Conservation (phyloP, 768 basidiomycete genomes). For the Collybia mongolica region DNA sequence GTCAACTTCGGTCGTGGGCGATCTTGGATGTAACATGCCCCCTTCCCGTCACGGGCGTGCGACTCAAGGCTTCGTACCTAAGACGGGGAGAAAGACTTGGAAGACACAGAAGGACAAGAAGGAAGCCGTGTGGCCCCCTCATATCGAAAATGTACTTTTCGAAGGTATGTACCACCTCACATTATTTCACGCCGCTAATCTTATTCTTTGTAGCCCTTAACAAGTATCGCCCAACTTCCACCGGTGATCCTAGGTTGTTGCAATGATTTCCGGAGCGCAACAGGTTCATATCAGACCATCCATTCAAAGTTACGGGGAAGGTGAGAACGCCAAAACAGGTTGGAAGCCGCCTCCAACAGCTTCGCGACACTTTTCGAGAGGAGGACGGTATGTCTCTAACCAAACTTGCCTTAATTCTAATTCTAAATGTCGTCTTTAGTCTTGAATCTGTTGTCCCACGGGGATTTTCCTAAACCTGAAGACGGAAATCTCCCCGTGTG, state of each 20-base stretch:
- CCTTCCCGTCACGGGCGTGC: conserved; percentile 7
- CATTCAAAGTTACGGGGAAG: conserved; percentile 52
- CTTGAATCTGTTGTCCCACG: conserved; percentile 19
- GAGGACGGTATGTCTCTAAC: conserved; percentile 38
- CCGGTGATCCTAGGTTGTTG: conserved; percentile 49
- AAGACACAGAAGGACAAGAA: conserved; percentile 49
- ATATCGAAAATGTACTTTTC: conserved; percentile 58
- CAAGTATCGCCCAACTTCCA: conserved; percentile 53
- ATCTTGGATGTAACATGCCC: conserved; percentile 14
- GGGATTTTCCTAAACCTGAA: conserved; percentile 10
- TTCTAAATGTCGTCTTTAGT: conserved; percentile 12
- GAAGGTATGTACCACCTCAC: conserved; percentile 41
- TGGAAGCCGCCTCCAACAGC: conserved; percentile 66
- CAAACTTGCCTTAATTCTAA: not conserved
- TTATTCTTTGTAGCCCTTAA: conserved; percentile 40
- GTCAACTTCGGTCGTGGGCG: conserved; percentile 17
- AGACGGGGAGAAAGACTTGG: conserved; percentile 52
- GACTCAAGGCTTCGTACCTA: conserved; percentile 28
- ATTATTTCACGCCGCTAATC: not conserved
- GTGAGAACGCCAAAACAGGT: conserved; percentile 67
- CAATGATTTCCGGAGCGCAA: conserved; percentile 68
- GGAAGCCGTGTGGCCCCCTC: conserved; percentile 64
- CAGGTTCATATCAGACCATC: conserved; percentile 63
- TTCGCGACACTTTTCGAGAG: conserved; percentile 60
- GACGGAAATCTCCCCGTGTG: conserved; percentile 4